Percentiles rank a stretch among this genome's conserved stretches.
Conservation (phyloP, 1,284 basidiomycete genomes). For the Malassezia yamatoensis region DNA sequence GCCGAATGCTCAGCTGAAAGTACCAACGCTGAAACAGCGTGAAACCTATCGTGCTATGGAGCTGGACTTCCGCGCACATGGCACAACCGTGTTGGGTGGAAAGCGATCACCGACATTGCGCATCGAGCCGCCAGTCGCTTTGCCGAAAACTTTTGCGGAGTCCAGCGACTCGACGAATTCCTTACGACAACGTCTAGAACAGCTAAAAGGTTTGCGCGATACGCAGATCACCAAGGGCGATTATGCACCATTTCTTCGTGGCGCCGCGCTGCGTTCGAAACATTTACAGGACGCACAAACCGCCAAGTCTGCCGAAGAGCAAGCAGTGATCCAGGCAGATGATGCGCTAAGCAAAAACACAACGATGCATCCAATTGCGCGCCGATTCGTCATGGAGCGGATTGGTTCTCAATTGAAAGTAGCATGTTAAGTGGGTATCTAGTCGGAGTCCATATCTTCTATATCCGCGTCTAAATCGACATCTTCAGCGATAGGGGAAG, state of each 20-base stretch:
- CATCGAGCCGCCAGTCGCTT: conserved; percentile 10
- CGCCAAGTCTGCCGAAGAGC: background rate
- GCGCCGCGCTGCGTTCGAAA: background rate
- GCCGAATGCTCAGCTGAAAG: background rate
- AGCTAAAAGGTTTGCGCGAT: background rate
- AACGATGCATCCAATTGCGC: conserved; percentile 11
- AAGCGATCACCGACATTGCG: background rate
- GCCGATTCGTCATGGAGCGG: conserved; percentile 11
- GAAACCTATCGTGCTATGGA: conserved; percentile 3
- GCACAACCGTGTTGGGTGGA: background rate
- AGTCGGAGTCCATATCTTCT: conserved; percentile 26
- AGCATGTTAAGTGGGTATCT: conserved; percentile 4
- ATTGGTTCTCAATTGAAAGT: conserved; percentile 7
- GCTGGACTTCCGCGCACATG: conserved; percentile 8
- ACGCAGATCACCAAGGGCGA: conserved; percentile 9
- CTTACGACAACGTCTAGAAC: background rate
- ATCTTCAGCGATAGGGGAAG: conserved; percentile 22
- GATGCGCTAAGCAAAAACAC: conserved; percentile 12
- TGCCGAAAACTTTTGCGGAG: background rate
- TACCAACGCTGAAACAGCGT: background rate
- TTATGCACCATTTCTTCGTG: conserved; percentile 9
- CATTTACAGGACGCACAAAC: background rate
- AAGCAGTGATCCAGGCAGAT: conserved; percentile 5
- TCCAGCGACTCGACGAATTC: background rate
- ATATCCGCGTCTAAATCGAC: conserved; percentile 31